Conservation (phyloP, 495 filamentous ascomycete genomes). For the Aspergillus sparsus region DNA sequence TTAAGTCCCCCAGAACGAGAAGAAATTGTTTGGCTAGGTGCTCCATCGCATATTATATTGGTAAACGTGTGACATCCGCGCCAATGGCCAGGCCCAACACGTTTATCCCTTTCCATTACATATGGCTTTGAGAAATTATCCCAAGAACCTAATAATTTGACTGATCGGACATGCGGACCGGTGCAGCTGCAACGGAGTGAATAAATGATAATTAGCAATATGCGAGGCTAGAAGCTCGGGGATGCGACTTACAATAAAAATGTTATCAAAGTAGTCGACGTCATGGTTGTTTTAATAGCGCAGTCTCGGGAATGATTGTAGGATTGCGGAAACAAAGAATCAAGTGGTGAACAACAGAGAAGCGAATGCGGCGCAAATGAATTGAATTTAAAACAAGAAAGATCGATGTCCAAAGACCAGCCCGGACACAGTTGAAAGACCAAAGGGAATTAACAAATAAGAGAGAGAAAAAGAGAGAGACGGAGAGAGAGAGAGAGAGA, state of each 20-base stretch:
- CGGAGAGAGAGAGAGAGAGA: neutral
- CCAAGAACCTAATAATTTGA: conserved; percentile 87
- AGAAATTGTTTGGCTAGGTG: conserved; percentile 48
- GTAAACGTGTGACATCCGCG: conserved; percentile 80
- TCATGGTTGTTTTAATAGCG: conserved; percentile 44
- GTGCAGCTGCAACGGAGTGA: conserved; percentile 53
- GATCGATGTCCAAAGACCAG: conserved; percentile 23
- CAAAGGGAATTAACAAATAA: neutral
- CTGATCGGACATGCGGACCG: conserved; percentile 63
- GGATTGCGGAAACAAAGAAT: conserved; percentile 7
- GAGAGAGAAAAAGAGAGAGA: too few species aligned
- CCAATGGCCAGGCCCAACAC: conserved; percentile 73
- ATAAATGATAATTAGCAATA: conserved; percentile 18
- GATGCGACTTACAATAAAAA: conserved; percentile 66
- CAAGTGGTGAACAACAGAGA: conserved; percentile 1
- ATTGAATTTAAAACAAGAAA: conserved; percentile 2
- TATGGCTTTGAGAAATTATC: conserved; percentile 83
- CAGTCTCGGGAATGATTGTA: neutral
- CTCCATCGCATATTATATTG: conserved; percentile 81
- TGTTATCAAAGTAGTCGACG: conserved; percentile 73
- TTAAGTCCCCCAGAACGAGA: conserved; percentile 77
- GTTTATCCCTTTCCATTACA: conserved; percentile 73
- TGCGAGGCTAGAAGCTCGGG: neutral
- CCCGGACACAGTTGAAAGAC: conserved; percentile 18
- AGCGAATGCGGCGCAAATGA: conserved; percentile 10